A percentile compares a stretch with the other conserved stretches of the same genome.
Evolutionary conservation across 2,329 filamentous ascomycete genomes (phyloP).

Genomic region (Xenoacremonium recifei): DNA sequence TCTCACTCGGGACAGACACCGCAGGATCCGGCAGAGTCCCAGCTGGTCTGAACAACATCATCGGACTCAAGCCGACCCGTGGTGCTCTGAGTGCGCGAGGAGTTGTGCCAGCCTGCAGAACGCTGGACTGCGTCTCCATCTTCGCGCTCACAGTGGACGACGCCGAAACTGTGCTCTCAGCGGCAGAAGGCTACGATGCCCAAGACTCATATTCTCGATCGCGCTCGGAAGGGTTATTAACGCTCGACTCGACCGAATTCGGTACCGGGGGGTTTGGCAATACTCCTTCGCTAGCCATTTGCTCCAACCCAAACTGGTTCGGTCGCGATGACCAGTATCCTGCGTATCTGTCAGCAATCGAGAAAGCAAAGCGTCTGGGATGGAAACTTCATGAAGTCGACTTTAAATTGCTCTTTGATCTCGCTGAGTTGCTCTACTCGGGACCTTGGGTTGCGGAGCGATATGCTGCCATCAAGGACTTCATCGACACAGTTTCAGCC

Average conservation of each 20-base stretch:
- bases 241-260: constrained; percentile 27
- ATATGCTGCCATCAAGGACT: constrained; percentile 48
- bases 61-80: constrained; percentile 51
- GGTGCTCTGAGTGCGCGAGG: constrained; percentile 50
- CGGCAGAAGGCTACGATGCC: constrained; percentile 46
- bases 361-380: constrained; percentile 35
- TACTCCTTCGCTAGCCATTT: constrained; percentile 37
- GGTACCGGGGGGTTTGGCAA: constrained; percentile 4
- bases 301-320: constrained; percentile 40
- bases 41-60: constrained; percentile 51
- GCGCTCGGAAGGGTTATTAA: constrained; percentile 12
- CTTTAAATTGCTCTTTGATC: constrained; percentile 49
- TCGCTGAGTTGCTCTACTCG: constrained; percentile 54
- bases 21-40: constrained; percentile 55
- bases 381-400: constrained; percentile 43
- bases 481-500: constrained; percentile 36
- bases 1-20: constrained; percentile 57
- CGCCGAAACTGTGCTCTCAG: constrained; percentile 47
- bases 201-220: constrained; percentile 52
- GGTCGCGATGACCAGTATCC: constrained; percentile 35
- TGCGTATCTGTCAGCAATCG: constrained; percentile 41
- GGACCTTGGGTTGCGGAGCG: constrained; percentile 58
- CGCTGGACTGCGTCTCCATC: constrained; percentile 57
- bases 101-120: constrained; percentile 54
- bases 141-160: constrained; percentile 49